These are phyloP conservation scores for Hirschioporus abietinus DNA, from an alignment of 768 basidiomycete genomes.

Conservation along the genomic window DNA sequence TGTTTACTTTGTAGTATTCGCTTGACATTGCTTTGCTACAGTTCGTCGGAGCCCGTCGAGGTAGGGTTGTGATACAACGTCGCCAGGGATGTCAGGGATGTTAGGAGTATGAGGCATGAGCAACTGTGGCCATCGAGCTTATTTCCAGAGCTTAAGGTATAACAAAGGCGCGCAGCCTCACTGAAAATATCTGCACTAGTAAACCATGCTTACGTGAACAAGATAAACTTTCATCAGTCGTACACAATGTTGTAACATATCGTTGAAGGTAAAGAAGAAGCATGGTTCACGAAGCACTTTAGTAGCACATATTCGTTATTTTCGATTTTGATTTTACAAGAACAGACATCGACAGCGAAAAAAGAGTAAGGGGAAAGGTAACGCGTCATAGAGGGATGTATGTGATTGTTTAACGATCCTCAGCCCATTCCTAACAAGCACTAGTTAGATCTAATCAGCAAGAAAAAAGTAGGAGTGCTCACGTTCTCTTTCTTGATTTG, in stretches of 20 bases:
- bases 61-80: constrained; percentile 46
- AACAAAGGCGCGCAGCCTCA: background rate
- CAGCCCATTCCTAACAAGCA: constrained; percentile 76
- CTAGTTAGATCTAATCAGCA: background rate
- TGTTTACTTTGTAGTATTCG: constrained; percentile 2
- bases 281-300: background rate
- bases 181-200: constrained; percentile 6
- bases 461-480: constrained; percentile 27
- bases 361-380: constrained; percentile 21
- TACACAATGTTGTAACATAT: background rate
- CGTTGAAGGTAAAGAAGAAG: background rate
- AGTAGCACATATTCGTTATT: background rate
- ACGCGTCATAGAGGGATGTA: constrained; percentile 9
- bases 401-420: constrained; percentile 60
- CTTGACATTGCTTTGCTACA: constrained; percentile 59
- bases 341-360: constrained; percentile 18
- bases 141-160: background rate
- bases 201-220: background rate
- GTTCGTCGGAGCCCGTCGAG: constrained; percentile 58
- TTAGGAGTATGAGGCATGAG: constrained; percentile 34
- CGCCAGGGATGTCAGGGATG: constrained; percentile 71
- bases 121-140: constrained; percentile 13
- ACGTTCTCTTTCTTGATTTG: constrained; percentile 99
- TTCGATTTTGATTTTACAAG: constrained; percentile 8
- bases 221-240: background rate